Evolutionary conservation across 1,284 basidiomycete genomes (phyloP), one percentile per base, ranked within the genome.

Genomic region (Ceratobasidium sp.): DNA sequence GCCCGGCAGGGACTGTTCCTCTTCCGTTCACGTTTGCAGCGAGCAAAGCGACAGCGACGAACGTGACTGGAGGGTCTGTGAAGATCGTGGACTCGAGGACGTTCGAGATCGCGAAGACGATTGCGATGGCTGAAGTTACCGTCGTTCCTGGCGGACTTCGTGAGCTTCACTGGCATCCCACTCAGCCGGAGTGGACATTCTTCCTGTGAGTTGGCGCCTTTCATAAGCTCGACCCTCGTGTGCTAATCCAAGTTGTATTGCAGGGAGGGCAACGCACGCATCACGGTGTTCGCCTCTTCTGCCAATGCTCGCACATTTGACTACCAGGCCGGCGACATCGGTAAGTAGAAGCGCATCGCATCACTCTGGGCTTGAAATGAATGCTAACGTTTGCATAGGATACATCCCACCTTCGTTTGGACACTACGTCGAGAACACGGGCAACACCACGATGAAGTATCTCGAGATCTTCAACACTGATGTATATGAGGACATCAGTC

Each of bases 291-390:
- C 78, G 90, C 89, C 1, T 83, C 88, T 1, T 83, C 85, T 74
- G 84, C 85, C 27, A 90, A 89, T 74, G 89, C 92, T 0, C 81
- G 88, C 56, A 93, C 91, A 0, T 93, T 90, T 80, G 87, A 93
- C 79, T 91, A 88, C 79, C 86, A 89, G 83, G 83, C 87, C 64
- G 90, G 90, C 22, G 90, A 92, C 79, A 87, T 92, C 74, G 89
- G 87, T 29, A 89, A 89, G 76, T 86, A 51, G 4, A 11, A 41
- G 36, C 36, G 36, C 11, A 41, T 41, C 36, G 4, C 36, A 4
- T n/a, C 45, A 48, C 45, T 48, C n/a, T n/a, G 45, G 45, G n/a
- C 45, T 48, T 11, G 45, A 48, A n/a, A n/a, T n/a, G n/a, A 41
- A 5, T 11, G 15, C 15, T 51, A 4, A 51, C 50, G 4, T 27